phyloP scores from a whole-genome alignment of 2,329 filamentous ascomycete genomes.

The Pseudogymnoascus verrucosus region DNA sequence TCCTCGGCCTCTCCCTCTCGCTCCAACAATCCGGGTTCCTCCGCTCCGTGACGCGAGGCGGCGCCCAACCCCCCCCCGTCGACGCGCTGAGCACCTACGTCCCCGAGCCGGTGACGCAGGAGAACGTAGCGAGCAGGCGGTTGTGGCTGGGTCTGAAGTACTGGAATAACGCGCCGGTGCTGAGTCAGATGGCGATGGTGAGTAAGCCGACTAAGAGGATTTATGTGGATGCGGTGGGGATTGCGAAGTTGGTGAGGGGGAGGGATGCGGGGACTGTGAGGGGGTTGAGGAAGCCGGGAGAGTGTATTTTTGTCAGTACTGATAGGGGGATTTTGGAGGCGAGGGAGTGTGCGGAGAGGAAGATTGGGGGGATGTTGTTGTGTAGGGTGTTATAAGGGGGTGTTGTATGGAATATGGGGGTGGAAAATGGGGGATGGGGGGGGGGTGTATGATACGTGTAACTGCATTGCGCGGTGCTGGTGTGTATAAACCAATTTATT shows the following conservation, averaged over 20 bases:
- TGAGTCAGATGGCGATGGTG: constrained; percentile 54
- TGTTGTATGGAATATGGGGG: constrained; percentile 6
- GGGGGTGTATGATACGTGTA: not conserved
- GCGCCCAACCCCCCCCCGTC: constrained; percentile 46
- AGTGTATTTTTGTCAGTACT: constrained; percentile 61
- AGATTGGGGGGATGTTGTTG: constrained; percentile 57
- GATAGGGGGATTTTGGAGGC: constrained; percentile 61
- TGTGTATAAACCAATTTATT: not conserved
- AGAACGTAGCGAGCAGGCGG: constrained; percentile 53
- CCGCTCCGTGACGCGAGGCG: constrained; percentile 57
- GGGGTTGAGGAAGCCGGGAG: constrained; percentile 56
- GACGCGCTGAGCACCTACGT: constrained; percentile 40
- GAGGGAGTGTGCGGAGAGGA: constrained; percentile 62
- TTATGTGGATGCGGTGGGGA: constrained; percentile 49
- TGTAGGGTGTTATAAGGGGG: constrained; percentile 47
- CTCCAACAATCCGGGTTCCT: constrained; percentile 64
- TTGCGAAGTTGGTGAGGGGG: constrained; percentile 53
- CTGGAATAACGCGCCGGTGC: constrained; percentile 61
- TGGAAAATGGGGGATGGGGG: not conserved
- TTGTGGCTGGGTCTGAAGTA: constrained; percentile 70
- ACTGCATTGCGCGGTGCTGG: not conserved
- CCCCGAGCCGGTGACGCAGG: constrained; percentile 43
- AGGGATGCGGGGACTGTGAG: constrained; percentile 50
- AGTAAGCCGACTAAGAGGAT: constrained; percentile 62
- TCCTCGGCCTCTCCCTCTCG: constrained; percentile 54